Evolutionary conservation across 768 basidiomycete species (phyloP).

Genomic region (Tulasnella sp.): DNA sequence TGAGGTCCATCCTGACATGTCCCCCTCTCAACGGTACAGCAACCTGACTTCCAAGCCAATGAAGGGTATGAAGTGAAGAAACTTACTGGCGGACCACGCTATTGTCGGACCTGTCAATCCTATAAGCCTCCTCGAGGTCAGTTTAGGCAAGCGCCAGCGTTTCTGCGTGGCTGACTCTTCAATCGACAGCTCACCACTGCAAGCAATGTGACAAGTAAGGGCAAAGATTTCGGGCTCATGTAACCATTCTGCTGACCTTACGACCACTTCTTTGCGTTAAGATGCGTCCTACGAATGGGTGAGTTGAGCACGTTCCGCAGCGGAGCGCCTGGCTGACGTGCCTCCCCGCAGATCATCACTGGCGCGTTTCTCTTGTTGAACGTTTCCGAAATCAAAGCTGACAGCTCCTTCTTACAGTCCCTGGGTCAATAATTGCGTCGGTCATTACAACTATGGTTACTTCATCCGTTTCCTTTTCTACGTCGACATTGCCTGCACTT

Average conservation of each 20-base stretch:
- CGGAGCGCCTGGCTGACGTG: slow-evolving; percentile 6
- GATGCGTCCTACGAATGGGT: slow-evolving; percentile 92
- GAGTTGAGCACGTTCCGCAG: slow-evolving; percentile 39
- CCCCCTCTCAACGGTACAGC: slow-evolving; percentile 49
- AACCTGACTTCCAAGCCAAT: slow-evolving; percentile 65
- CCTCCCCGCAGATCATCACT: slow-evolving; percentile 71
- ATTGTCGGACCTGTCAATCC: slow-evolving; percentile 80
- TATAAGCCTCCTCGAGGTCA: slow-evolving; percentile 76
- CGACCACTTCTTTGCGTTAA: slow-evolving; percentile 41
- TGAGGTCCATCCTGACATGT: not conserved
- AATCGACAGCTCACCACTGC: slow-evolving; percentile 77
- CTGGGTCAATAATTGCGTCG: slow-evolving; percentile 95
- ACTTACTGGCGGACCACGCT: slow-evolving; percentile 77
- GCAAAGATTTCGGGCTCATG: not conserved
- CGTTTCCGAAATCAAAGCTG: not conserved
- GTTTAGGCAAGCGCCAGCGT: slow-evolving; percentile 35
- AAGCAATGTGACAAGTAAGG: slow-evolving; percentile 77
- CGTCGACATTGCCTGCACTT: slow-evolving; percentile 86
- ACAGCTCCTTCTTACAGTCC: slow-evolving; percentile 48
- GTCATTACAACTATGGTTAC: slow-evolving; percentile 75
- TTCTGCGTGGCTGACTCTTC: not conserved
- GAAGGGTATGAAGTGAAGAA: slow-evolving; percentile 92
- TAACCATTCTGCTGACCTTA: not conserved
- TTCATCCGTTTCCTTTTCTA: slow-evolving; percentile 87
- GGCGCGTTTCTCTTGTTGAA: slow-evolving; percentile 41